Evolutionary conservation across 2,329 filamentous ascomycete genomes (phyloP).

Genomic region (Raffaelea ambrosiae): DNA sequence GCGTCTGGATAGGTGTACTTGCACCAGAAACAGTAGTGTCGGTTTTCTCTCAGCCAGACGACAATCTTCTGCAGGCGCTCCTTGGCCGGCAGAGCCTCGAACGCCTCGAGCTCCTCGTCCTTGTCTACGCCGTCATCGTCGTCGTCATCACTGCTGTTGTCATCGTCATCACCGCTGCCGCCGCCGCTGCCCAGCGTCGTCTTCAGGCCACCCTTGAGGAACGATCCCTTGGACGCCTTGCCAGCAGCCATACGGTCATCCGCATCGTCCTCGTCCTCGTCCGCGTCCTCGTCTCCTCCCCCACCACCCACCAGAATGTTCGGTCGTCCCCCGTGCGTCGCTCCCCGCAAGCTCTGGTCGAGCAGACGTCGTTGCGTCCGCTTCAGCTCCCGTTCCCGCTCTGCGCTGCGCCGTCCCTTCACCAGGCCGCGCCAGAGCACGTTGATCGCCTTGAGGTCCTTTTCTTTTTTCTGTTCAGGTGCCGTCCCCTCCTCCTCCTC

Average conservation of each 20-base stretch:
- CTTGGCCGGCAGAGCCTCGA: slow-evolving; percentile 57
- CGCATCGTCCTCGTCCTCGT: slow-evolving; percentile 60
- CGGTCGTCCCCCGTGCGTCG: slow-evolving; percentile 26
- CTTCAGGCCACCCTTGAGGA: slow-evolving; percentile 18
- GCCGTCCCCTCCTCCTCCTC: slow-evolving; percentile 12
- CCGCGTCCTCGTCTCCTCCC: slow-evolving; percentile 29
- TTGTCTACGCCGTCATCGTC: slow-evolving; percentile 68
- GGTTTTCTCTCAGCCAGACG: slow-evolving; percentile 57
- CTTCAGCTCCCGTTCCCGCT: slow-evolving; percentile 57
- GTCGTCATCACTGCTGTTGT: slow-evolving; percentile 52
- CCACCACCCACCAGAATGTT: neutral
- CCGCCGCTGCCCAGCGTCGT: slow-evolving; percentile 50
- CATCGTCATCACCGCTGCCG: slow-evolving; percentile 51
- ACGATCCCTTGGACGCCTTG: slow-evolving; percentile 46
- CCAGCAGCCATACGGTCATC: slow-evolving; percentile 66
- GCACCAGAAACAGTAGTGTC: slow-evolving; percentile 94
- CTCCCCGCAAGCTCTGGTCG: slow-evolving; percentile 8
- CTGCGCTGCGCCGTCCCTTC: slow-evolving; percentile 58
- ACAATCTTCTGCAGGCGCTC: slow-evolving; percentile 63
- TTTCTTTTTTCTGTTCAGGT: slow-evolving; percentile 14
- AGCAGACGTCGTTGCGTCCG: slow-evolving; percentile 45
- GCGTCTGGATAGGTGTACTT: slow-evolving; percentile 71
- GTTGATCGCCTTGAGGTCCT: slow-evolving; percentile 49
- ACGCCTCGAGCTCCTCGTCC: slow-evolving; percentile 80
- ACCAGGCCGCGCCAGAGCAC: slow-evolving; percentile 74